Conservation (phyloP, 1,139 yeast genomes). For the Magnusiomyces fungicola region DNA sequence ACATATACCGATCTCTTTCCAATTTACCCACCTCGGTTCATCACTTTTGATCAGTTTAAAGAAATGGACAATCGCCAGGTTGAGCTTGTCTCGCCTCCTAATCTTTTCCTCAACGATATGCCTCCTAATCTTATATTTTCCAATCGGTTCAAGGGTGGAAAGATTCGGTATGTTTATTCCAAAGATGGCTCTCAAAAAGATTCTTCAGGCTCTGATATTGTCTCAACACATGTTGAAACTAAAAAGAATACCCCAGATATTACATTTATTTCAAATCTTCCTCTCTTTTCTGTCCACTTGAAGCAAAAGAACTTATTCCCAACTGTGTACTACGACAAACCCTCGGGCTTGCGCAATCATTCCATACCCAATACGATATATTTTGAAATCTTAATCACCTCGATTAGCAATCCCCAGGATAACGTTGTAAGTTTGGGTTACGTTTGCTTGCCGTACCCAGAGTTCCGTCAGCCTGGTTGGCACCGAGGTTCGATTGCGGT, state of each 20-base stretch:
- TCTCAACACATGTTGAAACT: constrained; percentile 18
- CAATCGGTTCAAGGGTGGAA: constrained; percentile 20
- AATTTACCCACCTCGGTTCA: constrained; percentile 13
- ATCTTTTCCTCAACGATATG: constrained; percentile 14
- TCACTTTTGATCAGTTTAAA: constrained; percentile 9
- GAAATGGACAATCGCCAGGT: constrained; percentile 10
- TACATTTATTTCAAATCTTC: constrained; percentile 21
- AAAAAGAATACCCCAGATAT: constrained; percentile 19
- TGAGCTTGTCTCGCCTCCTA: constrained; percentile 20
- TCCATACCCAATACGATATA: constrained; percentile 16
- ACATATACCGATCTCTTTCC: constrained; percentile 17
- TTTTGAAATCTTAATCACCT: constrained; percentile 24
- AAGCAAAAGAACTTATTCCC: constrained; percentile 9
- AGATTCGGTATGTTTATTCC: constrained; percentile 16
- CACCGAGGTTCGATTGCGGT: constrained; percentile 28
- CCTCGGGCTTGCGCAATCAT: constrained; percentile 1
- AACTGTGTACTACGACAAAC: neutral
- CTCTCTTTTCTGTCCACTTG: constrained; percentile 16
- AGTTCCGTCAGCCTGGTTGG: constrained; percentile 29
- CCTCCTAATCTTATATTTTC: neutral
- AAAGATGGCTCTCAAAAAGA: constrained; percentile 9
- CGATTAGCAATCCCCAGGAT: constrained; percentile 18
- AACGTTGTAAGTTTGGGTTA: constrained; percentile 27
- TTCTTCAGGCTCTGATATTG: too few relatives aligned
- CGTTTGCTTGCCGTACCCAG: constrained; percentile 26